Conservation (phyloP, 1,284 basidiomycete genomes). For the Trichosporon coremiiforme region DNA sequence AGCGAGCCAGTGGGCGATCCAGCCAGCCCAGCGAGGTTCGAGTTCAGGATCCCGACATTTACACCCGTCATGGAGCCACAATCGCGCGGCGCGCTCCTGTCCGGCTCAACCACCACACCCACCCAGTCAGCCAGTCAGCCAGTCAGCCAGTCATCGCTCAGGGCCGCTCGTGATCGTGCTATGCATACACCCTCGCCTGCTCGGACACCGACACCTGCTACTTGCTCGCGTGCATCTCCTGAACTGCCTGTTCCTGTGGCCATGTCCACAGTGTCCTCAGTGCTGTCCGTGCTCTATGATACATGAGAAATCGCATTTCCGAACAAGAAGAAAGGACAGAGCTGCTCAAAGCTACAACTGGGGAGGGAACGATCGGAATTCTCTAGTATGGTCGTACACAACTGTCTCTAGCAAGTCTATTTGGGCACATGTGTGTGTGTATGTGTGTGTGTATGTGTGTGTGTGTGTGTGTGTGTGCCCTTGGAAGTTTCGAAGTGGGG, state of each 20-base stretch:
- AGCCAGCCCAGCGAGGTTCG: neutral
- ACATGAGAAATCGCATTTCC: slow-evolving; percentile 1
- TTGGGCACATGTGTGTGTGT: neutral
- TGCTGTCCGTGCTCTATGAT: neutral
- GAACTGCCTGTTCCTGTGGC: neutral
- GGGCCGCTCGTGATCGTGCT: slow-evolving; percentile 2
- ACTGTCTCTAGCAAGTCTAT: slow-evolving; percentile 10
- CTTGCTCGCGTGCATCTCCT: neutral
- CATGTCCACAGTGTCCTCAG: neutral
- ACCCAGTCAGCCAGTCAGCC: too few species aligned
- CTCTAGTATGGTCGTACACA: slow-evolving; percentile 4
- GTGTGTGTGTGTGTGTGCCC: too few species aligned
- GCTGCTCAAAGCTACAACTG: slow-evolving; percentile 5
- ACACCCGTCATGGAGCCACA: neutral
- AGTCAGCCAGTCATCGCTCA: too few species aligned
- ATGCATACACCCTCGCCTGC: neutral
- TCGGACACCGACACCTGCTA: too few species aligned
- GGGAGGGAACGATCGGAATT: neutral
- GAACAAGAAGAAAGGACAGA: slow-evolving; percentile 1
- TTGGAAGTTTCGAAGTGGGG: too few species aligned
- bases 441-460: too few species aligned
- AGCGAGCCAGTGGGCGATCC: neutral
- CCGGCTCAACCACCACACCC: too few species aligned
- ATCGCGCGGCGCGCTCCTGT: too few species aligned
- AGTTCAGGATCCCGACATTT: slow-evolving; percentile 1